Evolutionary conservation across 257 asterid genomes (phyloP).

Genomic region (Salvia rosmarinus): DNA sequence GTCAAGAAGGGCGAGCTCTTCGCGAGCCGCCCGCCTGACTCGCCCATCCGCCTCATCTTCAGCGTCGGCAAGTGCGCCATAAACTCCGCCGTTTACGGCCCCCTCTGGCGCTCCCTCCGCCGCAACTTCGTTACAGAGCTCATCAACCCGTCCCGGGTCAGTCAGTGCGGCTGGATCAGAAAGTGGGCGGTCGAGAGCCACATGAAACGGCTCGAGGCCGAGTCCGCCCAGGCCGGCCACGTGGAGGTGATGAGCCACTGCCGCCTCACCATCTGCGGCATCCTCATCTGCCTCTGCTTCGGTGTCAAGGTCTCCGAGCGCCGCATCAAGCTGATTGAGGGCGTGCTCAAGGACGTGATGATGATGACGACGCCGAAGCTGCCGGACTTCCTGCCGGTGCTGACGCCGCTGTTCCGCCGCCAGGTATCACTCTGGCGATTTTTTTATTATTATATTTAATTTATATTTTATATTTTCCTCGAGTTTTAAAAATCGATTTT

Average conservation of each 20-base stretch:
- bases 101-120: constrained; percentile 90
- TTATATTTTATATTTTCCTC: no score
- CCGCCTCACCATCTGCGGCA: constrained; percentile 75
- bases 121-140: constrained; percentile 93
- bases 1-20: constrained; percentile 72
- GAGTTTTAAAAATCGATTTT: no score
- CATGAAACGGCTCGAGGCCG: constrained; percentile 60
- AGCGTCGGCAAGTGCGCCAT: constrained; percentile 94
- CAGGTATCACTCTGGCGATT: constrained; percentile 24
- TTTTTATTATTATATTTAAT: no score
- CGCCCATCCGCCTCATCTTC: constrained; percentile 85
- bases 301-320: constrained; percentile 72
- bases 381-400: constrained; percentile 84
- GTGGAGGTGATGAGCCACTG: constrained; percentile 89
- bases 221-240: constrained; percentile 51
- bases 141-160: constrained; percentile 75
- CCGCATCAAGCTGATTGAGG: constrained; percentile 59
- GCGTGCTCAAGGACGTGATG: constrained; percentile 80
- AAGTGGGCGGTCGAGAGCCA: constrained; percentile 69
- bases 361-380: constrained; percentile 80
- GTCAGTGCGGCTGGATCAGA: constrained; percentile 89
- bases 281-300: constrained; percentile 82
- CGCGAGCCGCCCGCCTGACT: constrained; percentile 92
- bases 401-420: constrained; percentile 67
- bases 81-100: constrained; percentile 93